Evolutionary conservation across 768 basidiomycete species (phyloP), one percentile per base, ranked within the genome.

Genomic region (Kwoniella shandongensis): DNA sequence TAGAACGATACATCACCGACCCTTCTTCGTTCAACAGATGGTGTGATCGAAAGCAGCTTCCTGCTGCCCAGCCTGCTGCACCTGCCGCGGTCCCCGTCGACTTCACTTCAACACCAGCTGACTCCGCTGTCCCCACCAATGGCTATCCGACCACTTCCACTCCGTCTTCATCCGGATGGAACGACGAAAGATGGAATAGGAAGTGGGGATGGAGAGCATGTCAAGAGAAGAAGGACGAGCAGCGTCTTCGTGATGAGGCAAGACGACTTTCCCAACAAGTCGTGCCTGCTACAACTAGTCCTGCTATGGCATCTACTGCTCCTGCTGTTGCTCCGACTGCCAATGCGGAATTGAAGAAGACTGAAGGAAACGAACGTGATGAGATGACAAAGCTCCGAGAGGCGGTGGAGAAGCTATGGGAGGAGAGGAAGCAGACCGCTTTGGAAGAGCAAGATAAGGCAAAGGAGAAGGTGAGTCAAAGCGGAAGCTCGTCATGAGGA

Each of bases 321-420:
- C 32, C 6, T 6, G 6, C 32, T 32, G 6, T 13, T 6, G 13
- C 32, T 32, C 13, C 32, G 6, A 32, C 32, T 32, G 32, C 32
- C 32, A 32, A 32, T 32, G 32, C 32, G 13, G 32, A 32, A 6
- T 6, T 32, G 32, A 32, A 32, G 32, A 32, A 32, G 32, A 32
- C 46, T 27, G 20, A n/a, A n/a, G n/a, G n/a, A n/a, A 18, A 39
- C 25, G 20, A 17, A 29, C n/a, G 46, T 18, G 35, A 13, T 18
- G 64, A 65, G 25, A 51, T 65, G 45, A 54, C 30, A 15, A 58
- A 51, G 22, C 36, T 69, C 26, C 30, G 45, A 23, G 62, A 52
- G 58, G 54, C 65, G 3, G 54, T 67, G 7, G 60, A 63, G 36
- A 54, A 49, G 47, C 45, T 70, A 10, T 62, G 63, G 55, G 55